phyloP scores from a whole-genome alignment of 208 protist genomes.

The Trypanosoma theileri region DNA sequence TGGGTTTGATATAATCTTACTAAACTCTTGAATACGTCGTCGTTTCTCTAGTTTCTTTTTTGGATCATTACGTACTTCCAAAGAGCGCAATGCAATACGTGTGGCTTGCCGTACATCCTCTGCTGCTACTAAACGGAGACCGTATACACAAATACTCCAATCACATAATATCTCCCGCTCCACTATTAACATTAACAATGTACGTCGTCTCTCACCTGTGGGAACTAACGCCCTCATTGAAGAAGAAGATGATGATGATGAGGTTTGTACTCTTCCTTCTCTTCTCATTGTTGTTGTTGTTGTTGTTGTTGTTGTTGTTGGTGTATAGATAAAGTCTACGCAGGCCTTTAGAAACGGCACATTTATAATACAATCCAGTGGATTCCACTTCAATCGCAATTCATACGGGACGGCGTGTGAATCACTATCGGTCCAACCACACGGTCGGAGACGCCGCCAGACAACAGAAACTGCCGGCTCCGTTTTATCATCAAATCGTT shows the following conservation, averaged over 20 bases:
- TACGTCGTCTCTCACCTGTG: neutral
- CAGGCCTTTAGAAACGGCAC: slow-evolving; percentile 27
- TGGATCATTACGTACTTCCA: slow-evolving; percentile 13
- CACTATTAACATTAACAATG: slow-evolving; percentile 28
- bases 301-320: neutral
- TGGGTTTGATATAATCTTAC: neutral
- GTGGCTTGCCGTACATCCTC: slow-evolving; percentile 6
- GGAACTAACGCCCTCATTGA: no score
- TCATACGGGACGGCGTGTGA: slow-evolving; percentile 12
- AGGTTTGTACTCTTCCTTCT: neutral
- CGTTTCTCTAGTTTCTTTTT: slow-evolving; percentile 12
- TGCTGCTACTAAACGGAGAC: slow-evolving; percentile 28
- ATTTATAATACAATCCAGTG: slow-evolving; percentile 29
- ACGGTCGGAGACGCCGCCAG: neutral
- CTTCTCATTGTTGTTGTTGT: neutral
- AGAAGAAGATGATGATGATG: no score
- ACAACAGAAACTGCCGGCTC: slow-evolving; percentile 1
- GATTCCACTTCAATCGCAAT: slow-evolving; percentile 23
- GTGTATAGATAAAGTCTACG: slow-evolving; percentile 25
- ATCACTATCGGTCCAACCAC: slow-evolving; percentile 4
- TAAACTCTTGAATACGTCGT: slow-evolving; percentile 3
- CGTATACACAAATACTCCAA: slow-evolving; percentile 28
- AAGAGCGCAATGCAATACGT: slow-evolving; percentile 1
- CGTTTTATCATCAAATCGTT: slow-evolving; percentile 1
- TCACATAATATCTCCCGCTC: slow-evolving; percentile 32